Percentiles rank a stretch among this genome's conserved stretches.
phyloP scores from a whole-genome alignment of 805 yeast species.

The Metschnikowia similis region DNA sequence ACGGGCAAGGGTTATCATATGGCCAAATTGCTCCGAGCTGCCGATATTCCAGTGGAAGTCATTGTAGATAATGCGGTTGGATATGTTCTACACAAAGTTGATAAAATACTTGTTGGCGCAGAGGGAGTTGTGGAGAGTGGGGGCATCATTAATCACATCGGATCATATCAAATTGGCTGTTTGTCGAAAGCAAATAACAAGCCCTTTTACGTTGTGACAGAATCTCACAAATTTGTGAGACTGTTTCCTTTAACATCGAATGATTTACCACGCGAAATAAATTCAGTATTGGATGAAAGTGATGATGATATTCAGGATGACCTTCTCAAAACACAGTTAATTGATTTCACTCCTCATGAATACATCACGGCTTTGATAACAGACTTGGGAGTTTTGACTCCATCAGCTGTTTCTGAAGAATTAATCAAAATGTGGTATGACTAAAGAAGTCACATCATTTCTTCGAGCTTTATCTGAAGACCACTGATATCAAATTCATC shows the following conservation, averaged over 20 bases:
- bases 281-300: constrained; percentile 20
- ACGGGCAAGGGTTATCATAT: constrained; percentile 68
- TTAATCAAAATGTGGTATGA: constrained; percentile 98
- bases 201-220: constrained; percentile 92
- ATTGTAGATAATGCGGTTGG: constrained; percentile 95
- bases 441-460: constrained; percentile 25
- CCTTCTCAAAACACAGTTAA: constrained; percentile 32
- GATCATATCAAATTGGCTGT: constrained; percentile 92
- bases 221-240: constrained; percentile 93
- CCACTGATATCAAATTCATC: constrained; percentile 41
- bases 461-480: constrained; percentile 19
- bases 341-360: constrained; percentile 95
- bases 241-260: constrained; percentile 91
- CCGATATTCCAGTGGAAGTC: constrained; percentile 80
- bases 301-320: constrained; percentile 19
- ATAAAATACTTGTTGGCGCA: constrained; percentile 94
- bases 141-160: constrained; percentile 93
- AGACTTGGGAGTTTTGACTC: constrained; percentile 93
- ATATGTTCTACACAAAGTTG: constrained; percentile 82
- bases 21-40: constrained; percentile 61
- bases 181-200: constrained; percentile 85
- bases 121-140: constrained; percentile 99
- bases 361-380: constrained; percentile 93
- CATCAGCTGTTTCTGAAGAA: constrained; percentile 98
- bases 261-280: constrained; percentile 63